Base-by-base conservation (phyloP, 164 flowering plant species). In the Kingdonia uniflora region DNA sequence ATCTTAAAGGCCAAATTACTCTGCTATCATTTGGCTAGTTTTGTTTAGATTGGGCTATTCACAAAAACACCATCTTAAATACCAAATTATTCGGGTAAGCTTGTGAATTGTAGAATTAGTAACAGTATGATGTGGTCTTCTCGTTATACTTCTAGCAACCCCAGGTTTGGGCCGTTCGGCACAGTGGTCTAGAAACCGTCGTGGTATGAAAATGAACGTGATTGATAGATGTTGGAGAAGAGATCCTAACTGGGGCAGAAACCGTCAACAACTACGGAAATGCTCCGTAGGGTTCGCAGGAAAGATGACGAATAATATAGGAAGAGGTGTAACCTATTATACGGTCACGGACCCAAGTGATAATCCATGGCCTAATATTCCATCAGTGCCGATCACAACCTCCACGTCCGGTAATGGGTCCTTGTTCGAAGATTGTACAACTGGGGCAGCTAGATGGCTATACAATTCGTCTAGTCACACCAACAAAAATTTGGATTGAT, bases 211-310 rank as follows among this genome's bases (percentile, higher is more conserved):
- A 1, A 44, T 74, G 70, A 82, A 82, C 29, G 77, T 59, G 42
- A 89, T 86, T 20, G 97, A 90, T 42, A 43, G 53, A 15, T 82
- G 95, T 64, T 86, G 95, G 97, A 68, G 88, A 25, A 21, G 52
- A 33, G 63, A 77, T 56, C 76, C 76, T 0, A 63, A 71, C 1
- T 90, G 97, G 97, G 19, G 59, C 1, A 57, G 42, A 0, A 47
- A 73, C 55, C 65, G 91, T 49, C 74, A 76, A 14, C 75, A 71
- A 11, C 71, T 90, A 0, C 95, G 85, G 1, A 63, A 22, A 13
- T 90, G 97, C 68, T 82, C 94, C 0, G 80, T 81, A 0, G 95
- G 97, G 2, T 90, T 74, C 40, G 76, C 83, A 0, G 95, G 97
- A 25, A 86, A 84, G 64, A 84, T n/a, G n/a, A n/a, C n/a, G n/a